phyloP scores from a whole-genome alignment of 1,284 basidiomycete species.

The Austropuccinia psidii region DNA sequence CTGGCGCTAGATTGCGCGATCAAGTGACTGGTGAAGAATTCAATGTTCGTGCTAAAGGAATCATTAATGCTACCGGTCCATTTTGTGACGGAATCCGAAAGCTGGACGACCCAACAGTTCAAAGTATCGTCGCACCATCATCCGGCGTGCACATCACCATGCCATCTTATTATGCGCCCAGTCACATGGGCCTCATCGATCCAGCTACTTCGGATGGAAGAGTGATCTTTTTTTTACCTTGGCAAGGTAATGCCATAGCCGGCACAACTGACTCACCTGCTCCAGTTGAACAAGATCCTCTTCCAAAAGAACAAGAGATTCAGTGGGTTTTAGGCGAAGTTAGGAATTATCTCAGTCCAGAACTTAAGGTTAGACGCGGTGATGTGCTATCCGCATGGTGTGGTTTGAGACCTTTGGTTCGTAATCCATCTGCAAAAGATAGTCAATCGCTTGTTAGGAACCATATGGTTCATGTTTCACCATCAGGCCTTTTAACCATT shows the following conservation, averaged over 20 bases:
- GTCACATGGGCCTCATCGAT: slow-evolving; percentile 90
- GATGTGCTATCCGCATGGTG: slow-evolving; percentile 96
- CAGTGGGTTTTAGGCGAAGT: slow-evolving; percentile 94
- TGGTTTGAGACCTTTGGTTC: slow-evolving; percentile 79
- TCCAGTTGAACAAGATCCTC: slow-evolving; percentile 67
- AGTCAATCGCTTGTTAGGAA: slow-evolving; percentile 87
- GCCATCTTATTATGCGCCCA: slow-evolving; percentile 92
- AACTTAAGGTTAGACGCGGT: slow-evolving; percentile 88
- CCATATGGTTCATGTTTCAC: slow-evolving; percentile 82
- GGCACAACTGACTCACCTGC: slow-evolving; percentile 89
- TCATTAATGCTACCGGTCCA: slow-evolving; percentile 95
- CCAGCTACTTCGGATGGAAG: slow-evolving; percentile 91
- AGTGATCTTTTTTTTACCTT: slow-evolving; percentile 97
- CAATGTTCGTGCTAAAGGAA: slow-evolving; percentile 75
- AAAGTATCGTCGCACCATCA: slow-evolving; percentile 83
- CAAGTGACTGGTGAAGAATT: slow-evolving; percentile 74
- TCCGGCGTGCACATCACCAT: slow-evolving; percentile 94
- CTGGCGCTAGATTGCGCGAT: slow-evolving; percentile 72
- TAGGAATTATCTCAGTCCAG: slow-evolving; percentile 74
- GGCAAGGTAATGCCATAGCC: slow-evolving; percentile 96
- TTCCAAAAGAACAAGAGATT: slow-evolving; percentile 86
- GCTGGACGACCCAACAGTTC: slow-evolving; percentile 72
- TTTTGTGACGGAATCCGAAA: slow-evolving; percentile 80
- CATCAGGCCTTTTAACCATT: slow-evolving; percentile 80
- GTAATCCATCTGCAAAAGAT: slow-evolving; percentile 68